These are phyloP conservation scores for Colletotrichum chrysophilum DNA, from an alignment of 2,329 filamentous ascomycete genomes.

Conservation along the genomic window DNA sequence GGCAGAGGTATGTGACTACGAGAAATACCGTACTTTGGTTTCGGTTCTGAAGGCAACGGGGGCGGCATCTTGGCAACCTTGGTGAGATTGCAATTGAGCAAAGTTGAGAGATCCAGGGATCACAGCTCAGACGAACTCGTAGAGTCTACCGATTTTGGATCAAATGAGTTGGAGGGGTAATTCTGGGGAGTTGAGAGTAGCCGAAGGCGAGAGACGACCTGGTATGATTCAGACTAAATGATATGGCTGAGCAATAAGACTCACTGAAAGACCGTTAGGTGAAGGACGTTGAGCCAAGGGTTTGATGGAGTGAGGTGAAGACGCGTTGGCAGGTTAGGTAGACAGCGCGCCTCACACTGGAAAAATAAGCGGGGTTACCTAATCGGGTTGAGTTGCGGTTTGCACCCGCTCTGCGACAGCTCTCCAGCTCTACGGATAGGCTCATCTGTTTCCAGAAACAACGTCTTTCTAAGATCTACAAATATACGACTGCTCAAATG, in stretches of 20 bases:
- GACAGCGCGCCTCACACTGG: background rate
- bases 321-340: background rate
- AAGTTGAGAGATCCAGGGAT: background rate
- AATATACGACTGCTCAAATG: background rate
- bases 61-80: conserved; percentile 1
- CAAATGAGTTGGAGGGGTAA: background rate
- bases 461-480: background rate
- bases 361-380: conserved; percentile 1
- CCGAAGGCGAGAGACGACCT: background rate
- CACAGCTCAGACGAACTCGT: background rate
- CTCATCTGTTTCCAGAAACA: background rate
- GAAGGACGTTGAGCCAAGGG: background rate
- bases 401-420: background rate
- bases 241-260: background rate
- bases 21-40: background rate
- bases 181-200: background rate
- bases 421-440: background rate
- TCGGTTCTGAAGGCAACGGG: background rate
- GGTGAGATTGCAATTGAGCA: background rate
- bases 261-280: no score
- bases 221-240: background rate
- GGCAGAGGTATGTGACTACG: background rate
- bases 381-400: background rate
- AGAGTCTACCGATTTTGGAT: background rate
- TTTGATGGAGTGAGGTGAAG: background rate